phyloP scores from a whole-genome alignment of 257 asterid genomes.

The Oldenlandia corymbosa region DNA sequence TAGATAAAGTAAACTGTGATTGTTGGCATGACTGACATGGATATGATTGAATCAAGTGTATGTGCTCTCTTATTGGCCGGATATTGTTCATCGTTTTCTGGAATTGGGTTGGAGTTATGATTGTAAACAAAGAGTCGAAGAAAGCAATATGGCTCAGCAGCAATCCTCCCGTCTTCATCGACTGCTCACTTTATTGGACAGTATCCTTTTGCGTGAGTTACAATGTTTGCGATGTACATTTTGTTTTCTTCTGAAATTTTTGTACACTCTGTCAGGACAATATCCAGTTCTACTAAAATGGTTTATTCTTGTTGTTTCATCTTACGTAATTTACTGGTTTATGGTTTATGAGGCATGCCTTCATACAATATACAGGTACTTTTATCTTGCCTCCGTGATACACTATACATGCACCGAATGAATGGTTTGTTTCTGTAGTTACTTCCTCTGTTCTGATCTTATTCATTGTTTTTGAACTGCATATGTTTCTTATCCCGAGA shows the following conservation, averaged over 20 bases:
- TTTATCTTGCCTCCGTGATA: no score
- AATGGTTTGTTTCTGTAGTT: background rate
- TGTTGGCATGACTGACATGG: conserved; percentile 31
- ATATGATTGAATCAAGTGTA: conserved; percentile 22
- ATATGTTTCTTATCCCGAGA: no score
- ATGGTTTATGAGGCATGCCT: background rate
- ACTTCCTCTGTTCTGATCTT: background rate
- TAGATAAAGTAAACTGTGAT: background rate
- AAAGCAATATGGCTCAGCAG: conserved; percentile 77
- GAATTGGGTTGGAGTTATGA: conserved; percentile 30
- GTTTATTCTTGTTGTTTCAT: background rate
- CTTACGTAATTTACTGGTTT: background rate
- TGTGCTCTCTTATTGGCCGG: conserved; percentile 24
- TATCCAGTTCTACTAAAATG: background rate
- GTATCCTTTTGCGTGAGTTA: conserved; percentile 60
- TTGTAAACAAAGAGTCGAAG: conserved; percentile 31
- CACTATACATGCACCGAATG: background rate
- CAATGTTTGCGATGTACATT: background rate
- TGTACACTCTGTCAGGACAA: background rate
- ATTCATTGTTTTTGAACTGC: no score
- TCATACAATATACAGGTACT: no score
- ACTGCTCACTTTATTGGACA: conserved; percentile 88
- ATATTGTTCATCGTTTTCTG: conserved; percentile 20
- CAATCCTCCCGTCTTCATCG: conserved; percentile 89
- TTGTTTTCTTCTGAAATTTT: background rate